Base-by-base conservation (phyloP, 2,329 filamentous ascomycete species). In the Ceratocystis harringtonii region DNA sequence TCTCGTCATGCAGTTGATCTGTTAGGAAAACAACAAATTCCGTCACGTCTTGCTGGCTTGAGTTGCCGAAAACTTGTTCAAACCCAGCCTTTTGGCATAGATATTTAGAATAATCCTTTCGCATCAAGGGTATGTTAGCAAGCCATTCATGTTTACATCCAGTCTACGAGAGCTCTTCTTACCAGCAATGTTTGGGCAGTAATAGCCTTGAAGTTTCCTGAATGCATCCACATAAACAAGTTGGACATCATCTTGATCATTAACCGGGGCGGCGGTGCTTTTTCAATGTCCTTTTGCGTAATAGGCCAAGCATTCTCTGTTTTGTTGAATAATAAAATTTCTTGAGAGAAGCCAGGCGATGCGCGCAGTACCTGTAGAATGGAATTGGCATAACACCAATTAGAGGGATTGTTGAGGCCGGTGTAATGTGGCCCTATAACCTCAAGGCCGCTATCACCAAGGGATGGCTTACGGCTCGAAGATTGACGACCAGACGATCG, bases 371-470 rank as follows among this genome's bases (percentile, higher is more conserved):
- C 88, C 74, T 97, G 92, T 30, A 97, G 78, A 0, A 87, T 86
- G n/a, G 90, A 87, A 74, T 96, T 96, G 79, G 94, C 91, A 72
- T 96, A 96, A 73, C 92, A 96, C 69, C 88, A 92, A 60, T 88
- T 86, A 0, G 85, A 84, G 50, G 90, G 89, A 70, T 96, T 96
- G 67, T 84, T 77, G 12, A 96, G 79, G 0, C 92, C 92, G 10
- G 89, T 76, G 48, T 73, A 72, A 48, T 70, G 67, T 70, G 79
- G 71, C n/a, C 73, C 72, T 44, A 75, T 75, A 12, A 70, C 66
- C 30, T 72, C 73, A 32, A 72, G 71, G 3, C 74, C 74, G 32
- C 75, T 25, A 73, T 30, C 41, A 12, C 43, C 10, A 48, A 17
- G 58, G 25, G 58, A 75, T 8, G 70, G 71, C 41, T 75, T 28